These are phyloP conservation scores for Phycomyces nitens DNA, from an alignment of 192 early-diverging fungal genomes.

Conservation along the genomic window DNA sequence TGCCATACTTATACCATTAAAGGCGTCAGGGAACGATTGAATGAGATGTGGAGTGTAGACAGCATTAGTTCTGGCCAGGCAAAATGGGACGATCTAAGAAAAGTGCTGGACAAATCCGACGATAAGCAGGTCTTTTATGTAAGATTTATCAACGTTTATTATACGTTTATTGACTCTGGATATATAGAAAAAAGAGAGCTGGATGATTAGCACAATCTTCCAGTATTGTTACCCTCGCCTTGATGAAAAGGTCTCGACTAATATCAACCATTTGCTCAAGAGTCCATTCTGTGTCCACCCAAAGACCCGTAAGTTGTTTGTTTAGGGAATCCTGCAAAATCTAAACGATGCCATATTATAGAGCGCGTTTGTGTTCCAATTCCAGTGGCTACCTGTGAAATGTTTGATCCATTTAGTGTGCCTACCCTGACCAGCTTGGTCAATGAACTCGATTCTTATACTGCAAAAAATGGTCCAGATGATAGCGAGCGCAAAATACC, in stretches of 20 bases:
- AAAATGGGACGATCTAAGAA: constrained; percentile 47
- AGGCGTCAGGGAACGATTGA: constrained; percentile 32
- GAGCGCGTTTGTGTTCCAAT: constrained; percentile 95
- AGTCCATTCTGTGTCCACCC: constrained; percentile 97
- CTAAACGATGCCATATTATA: constrained; percentile 22
- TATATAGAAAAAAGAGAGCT: constrained; percentile 12
- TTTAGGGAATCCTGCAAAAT: background rate
- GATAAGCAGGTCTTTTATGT: constrained; percentile 8
- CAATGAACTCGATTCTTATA: constrained; percentile 57
- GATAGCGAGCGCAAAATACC: constrained; percentile 32
- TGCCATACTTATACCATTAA: background rate
- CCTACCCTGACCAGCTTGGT: constrained; percentile 72
- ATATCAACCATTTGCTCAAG: constrained; percentile 94
- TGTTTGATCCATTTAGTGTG: constrained; percentile 77
- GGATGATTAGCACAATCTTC: constrained; percentile 76
- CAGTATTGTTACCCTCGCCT: constrained; percentile 92
- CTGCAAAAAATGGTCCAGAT: background rate
- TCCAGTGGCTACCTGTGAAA: constrained; percentile 63
- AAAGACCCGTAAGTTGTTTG: constrained; percentile 66
- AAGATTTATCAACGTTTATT: too few relatives aligned
- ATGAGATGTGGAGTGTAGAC: constrained; percentile 38
- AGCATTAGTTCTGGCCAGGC: constrained; percentile 23
- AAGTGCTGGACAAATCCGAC: constrained; percentile 18
- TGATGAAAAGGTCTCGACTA: constrained; percentile 87
- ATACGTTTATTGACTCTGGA: background rate